phyloP scores from a whole-genome alignment of 129 eudicot genomes.

The Escallonia rubra region DNA sequence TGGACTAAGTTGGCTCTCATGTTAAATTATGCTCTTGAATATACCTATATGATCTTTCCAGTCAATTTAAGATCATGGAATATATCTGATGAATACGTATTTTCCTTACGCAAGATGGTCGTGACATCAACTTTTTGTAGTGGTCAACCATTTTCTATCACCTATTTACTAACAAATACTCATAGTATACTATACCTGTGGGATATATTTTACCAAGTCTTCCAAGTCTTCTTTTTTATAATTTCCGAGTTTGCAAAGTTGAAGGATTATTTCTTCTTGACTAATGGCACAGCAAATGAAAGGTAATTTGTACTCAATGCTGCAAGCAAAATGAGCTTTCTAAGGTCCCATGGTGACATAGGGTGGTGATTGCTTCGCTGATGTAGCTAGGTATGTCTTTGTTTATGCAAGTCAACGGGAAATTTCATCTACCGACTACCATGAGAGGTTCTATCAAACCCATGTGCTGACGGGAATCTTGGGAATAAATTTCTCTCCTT shows the following conservation, averaged over 20 bases:
- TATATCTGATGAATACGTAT: no score
- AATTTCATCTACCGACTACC: neutral
- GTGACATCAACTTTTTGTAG: no score
- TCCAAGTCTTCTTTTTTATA: neutral
- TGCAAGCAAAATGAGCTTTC: neutral
- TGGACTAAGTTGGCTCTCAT: no score
- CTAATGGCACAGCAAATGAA: neutral
- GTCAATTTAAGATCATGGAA: no score
- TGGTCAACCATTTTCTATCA: no score
- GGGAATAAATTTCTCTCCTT: neutral
- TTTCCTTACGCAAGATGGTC: no score
- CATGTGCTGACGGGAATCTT: neutral
- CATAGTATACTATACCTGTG: no score
- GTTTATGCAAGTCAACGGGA: neutral
- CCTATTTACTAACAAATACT: no score
- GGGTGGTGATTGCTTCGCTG: neutral
- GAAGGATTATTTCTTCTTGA: neutral
- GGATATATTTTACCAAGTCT: constrained; percentile 1
- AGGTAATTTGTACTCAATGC: neutral
- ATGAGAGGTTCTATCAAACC: neutral
- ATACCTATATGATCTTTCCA: no score
- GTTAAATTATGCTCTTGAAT: no score
- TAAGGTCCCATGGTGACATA: constrained; percentile 3
- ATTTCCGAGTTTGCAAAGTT: no score
- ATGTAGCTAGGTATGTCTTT: neutral